Conservation (phyloP, 2,329 filamentous ascomycete genomes). For the Phaeosphaeriaceae sp. region DNA sequence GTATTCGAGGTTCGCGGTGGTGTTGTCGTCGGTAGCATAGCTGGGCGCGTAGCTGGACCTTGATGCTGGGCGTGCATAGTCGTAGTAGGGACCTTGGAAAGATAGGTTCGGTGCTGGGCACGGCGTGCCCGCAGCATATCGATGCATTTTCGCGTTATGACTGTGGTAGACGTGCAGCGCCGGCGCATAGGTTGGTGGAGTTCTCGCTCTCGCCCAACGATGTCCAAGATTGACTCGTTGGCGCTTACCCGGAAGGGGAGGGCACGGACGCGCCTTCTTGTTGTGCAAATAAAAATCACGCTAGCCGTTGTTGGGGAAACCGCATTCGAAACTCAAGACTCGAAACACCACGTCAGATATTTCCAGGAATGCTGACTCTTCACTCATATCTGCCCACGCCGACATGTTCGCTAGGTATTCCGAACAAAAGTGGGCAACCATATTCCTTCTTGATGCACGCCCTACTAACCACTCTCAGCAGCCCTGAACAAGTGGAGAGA, state of each 20-base stretch:
- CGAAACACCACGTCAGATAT: not conserved
- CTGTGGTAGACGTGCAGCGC: constrained; percentile 18
- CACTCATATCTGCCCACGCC: too few relatives aligned
- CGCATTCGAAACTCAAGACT: constrained; percentile 5
- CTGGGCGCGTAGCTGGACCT: constrained; percentile 42
- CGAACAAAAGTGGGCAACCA: too few relatives aligned
- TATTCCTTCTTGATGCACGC: too few relatives aligned
- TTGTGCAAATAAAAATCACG: constrained; percentile 5
- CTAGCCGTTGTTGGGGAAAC: constrained; percentile 19
- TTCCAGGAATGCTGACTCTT: not conserved
- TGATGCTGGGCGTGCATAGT: constrained; percentile 33
- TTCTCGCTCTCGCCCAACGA: constrained; percentile 14
- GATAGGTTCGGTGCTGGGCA: constrained; percentile 43
- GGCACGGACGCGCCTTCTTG: constrained; percentile 13
- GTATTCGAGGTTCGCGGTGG: constrained; percentile 49
- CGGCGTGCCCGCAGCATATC: constrained; percentile 45
- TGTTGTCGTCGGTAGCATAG: constrained; percentile 40
- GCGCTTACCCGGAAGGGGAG: constrained; percentile 21
- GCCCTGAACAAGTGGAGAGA: too few relatives aligned
- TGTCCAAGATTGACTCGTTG: constrained; percentile 13
- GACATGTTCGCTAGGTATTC: too few relatives aligned
- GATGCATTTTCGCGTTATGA: constrained; percentile 36
- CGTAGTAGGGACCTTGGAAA: constrained; percentile 34
- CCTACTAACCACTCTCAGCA: too few relatives aligned
- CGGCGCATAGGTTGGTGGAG: constrained; percentile 23